phyloP scores from a whole-genome alignment of 441 rosid genomes.

The Francoa sonchifolia region DNA sequence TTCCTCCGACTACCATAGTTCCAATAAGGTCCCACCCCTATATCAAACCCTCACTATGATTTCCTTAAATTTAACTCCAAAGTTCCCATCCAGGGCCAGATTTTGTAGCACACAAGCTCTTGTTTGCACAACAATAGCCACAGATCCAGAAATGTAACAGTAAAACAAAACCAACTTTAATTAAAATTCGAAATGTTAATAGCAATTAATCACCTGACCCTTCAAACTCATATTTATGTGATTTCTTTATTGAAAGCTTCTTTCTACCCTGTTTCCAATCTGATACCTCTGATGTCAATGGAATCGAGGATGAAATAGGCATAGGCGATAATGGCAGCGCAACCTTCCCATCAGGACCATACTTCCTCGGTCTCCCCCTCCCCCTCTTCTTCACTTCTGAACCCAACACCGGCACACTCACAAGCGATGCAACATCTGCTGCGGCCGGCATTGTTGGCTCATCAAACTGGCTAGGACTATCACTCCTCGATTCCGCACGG shows the following conservation, averaged over 20 bases:
- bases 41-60: conserved; percentile 20
- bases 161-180: background rate
- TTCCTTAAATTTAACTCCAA: conserved; percentile 14
- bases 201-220: conserved; percentile 32
- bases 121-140: background rate
- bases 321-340: conserved; percentile 45
- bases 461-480: conserved; percentile 25
- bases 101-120: too few species aligned
- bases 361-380: conserved; percentile 60
- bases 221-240: conserved; percentile 33
- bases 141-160: conserved; percentile 3
- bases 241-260: conserved; percentile 40
- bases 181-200: too few species aligned
- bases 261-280: conserved; percentile 46
- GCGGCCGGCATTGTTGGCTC: conserved; percentile 21
- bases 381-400: conserved; percentile 45
- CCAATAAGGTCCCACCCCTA: conserved; percentile 35
- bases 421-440: conserved; percentile 16
- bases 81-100: too few species aligned
- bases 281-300: conserved; percentile 36
- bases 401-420: conserved; percentile 15
- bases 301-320: conserved; percentile 68
- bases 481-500: conserved; percentile 37
- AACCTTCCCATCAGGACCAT: conserved; percentile 35
- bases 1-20: conserved; percentile 22